These are phyloP conservation scores for Cryptococcus amylolentus DNA, from an alignment of 1,284 basidiomycete species.

Conservation along the genomic window DNA sequence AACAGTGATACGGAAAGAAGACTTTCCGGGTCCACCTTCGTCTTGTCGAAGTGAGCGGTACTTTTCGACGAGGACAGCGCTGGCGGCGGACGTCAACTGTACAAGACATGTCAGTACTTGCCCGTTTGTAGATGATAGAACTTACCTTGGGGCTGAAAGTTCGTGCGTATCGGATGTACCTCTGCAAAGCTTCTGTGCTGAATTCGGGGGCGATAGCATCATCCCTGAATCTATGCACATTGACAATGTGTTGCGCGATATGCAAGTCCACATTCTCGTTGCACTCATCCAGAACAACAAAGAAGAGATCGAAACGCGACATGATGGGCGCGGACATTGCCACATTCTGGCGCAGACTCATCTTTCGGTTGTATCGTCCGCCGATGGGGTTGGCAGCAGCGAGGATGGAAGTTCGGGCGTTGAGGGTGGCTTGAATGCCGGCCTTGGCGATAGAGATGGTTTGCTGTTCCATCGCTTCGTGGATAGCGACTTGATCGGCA, in stretches of 20 bases:
- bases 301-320: constrained; percentile 98
- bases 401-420: constrained; percentile 94
- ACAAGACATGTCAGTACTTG: constrained; percentile 4
- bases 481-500: constrained; percentile 96
- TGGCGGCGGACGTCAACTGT: constrained; percentile 86
- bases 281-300: constrained; percentile 97
- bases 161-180: constrained; percentile 93
- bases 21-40: constrained; percentile 81
- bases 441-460: constrained; percentile 99
- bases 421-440: constrained; percentile 96
- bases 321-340: constrained; percentile 99
- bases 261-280: constrained; percentile 88
- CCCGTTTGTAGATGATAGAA: neutral
- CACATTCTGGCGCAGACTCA: constrained; percentile 87
- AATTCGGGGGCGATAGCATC: constrained; percentile 94
- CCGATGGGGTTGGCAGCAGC: constrained; percentile 97
- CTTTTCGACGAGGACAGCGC: constrained; percentile 91
- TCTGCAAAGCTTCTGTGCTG: constrained; percentile 90
- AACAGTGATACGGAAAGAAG: constrained; percentile 94
- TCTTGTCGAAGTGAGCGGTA: constrained; percentile 90
- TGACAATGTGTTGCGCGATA: constrained; percentile 95
- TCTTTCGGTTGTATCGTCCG: constrained; percentile 94
- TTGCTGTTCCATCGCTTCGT: constrained; percentile 99
- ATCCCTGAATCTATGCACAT: constrained; percentile 93
- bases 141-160: constrained; percentile 92